Percentiles rank a stretch among this genome's conserved stretches.
These are phyloP conservation scores for sorghum (Sorghum bicolor) DNA, from an alignment of 176 grass and related monocot species.

Conservation along the genomic window DNA sequence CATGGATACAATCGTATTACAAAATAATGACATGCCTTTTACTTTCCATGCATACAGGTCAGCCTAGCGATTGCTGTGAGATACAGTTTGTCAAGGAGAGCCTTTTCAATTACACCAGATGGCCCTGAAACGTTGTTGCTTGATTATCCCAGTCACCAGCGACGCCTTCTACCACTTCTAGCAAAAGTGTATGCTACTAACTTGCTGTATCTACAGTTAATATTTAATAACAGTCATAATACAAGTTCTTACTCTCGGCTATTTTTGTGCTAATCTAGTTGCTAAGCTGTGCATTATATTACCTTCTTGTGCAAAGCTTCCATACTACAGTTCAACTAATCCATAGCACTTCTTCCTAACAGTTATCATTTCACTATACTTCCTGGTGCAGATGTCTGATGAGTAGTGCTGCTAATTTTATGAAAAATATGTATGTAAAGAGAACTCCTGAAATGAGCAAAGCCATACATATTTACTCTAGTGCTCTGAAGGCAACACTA, in stretches of 20 bases:
- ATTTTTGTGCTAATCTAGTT: conserved; percentile 21
- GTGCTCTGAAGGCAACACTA: conserved; percentile 86
- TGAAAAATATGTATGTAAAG: conserved; percentile 80
- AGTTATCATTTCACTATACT: conserved; percentile 16
- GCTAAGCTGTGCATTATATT: not conserved
- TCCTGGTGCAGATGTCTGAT: conserved; percentile 68
- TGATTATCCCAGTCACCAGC: conserved; percentile 96
- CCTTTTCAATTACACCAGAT: conserved; percentile 76
- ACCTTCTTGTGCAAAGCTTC: not conserved
- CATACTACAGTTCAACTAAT: not conserved
- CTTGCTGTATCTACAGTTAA: conserved; percentile 13
- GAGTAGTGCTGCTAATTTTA: conserved; percentile 80
- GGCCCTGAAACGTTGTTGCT: conserved; percentile 83
- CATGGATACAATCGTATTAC: not conserved
- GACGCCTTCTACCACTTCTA: conserved; percentile 74
- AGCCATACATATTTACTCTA: conserved; percentile 89
- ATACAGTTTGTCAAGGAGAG: conserved; percentile 87
- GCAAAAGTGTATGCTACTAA: conserved; percentile 81
- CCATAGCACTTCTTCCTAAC: not conserved
- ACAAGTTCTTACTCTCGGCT: not conserved
- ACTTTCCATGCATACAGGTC: conserved; percentile 52
- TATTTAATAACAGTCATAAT: not conserved
- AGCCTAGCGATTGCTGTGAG: conserved; percentile 80
- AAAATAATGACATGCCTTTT: not conserved
- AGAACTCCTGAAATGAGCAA: conserved; percentile 83